Base-by-base conservation (phyloP, 202 grass and related monocot genomes). In the Zoysia matrella region DNA sequence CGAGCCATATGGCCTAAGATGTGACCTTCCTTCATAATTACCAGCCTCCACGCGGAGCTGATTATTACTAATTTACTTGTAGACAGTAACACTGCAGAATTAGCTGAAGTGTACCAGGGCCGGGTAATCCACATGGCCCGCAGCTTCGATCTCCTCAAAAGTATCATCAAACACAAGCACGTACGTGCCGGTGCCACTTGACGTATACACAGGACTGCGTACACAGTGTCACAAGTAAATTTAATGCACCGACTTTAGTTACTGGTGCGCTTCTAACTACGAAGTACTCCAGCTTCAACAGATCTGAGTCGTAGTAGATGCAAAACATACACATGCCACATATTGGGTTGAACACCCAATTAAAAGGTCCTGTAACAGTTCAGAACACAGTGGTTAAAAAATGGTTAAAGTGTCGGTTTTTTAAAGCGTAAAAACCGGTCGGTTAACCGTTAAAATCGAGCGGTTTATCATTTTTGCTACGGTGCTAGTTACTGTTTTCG, bases 21-120 rank as follows among this genome's bases (percentile, higher is more conserved):
- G 30, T 45, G 48, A 45, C 11, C 55, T 74, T 44, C 53, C 10
- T 44, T 76, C 72, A 77, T 87, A 70, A 71, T 82, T 50, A 77
- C 56, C 42, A n/a, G 22, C 49, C 48, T 56, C 73, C 72, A 71
- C 85, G 14, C 57, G 49, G 55, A 12, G 8, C 43, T 36, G 45
- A 80, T 14, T 36, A 36, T 36, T 36, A 36, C 30, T 36, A 36
- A 36, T 36, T 36, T 36, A 36, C 30, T 36, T 36, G 30, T 55
- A 73, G 14, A 1, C 8, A 12, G 64, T 75, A 60, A 54, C 18
- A 47, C 44, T 51, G 4, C 8, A 14, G 10, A 66, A 79, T 36
- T 44, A 45, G 55, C 55, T 13, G 56, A 36, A 36, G 30, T 36
- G 1, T 36, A 36, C 30, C 30, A 36, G 30, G 30, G 30, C 30